Base-by-base conservation (phyloP, 768 basidiomycete species). In the Calvatia gigantea region DNA sequence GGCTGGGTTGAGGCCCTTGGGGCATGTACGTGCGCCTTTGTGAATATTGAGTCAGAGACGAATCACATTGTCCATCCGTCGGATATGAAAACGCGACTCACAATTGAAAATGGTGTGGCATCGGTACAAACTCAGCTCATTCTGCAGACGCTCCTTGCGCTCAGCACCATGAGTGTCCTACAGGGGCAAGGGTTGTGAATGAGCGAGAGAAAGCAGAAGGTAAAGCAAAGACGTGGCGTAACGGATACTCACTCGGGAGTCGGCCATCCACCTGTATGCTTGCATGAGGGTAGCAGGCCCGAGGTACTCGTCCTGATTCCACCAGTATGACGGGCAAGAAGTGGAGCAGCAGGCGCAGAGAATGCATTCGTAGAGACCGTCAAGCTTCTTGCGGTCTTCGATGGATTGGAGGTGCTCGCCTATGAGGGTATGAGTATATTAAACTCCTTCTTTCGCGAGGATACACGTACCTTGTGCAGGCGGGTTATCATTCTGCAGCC, bases 101-200 rank as follows among this genome's bases (percentile, higher is more conserved):
- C 93, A 93, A 75, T 97, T 97, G 80, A 98, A 97, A 75, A 97
- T 98, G 46, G 96, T 98, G 74, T 98, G 96, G 78, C 96, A 98
- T 56, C 96, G 85, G 77, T 97, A 99, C 69, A 99, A 73, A 67
- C 92, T 94, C 81, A 98, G 80, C 66, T 93, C 88, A 73, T 99
- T 99, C 75, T 98, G 91, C 61, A 99, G 79, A 65, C 85, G 86
- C 68, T 94, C 94, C 79, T 88, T 94, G 57, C 96, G 83, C 67
- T 93, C 79, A 2, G 84, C 81, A 9, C 80, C 81, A 66, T 91
- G 80, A 19, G 85, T 70, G 69, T 98, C 96, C 87, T 92, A 61
- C 6, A 35, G 35, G 32, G 49, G 25, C 35, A 25, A 7, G 35
- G 19, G 31, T 3, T 15, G 58, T 51, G 11, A 48, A 48, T 21